Evolutionary conservation across 495 filamentous ascomycete genomes (phyloP).

Genomic region (Hypomontagnella monticulosa): DNA sequence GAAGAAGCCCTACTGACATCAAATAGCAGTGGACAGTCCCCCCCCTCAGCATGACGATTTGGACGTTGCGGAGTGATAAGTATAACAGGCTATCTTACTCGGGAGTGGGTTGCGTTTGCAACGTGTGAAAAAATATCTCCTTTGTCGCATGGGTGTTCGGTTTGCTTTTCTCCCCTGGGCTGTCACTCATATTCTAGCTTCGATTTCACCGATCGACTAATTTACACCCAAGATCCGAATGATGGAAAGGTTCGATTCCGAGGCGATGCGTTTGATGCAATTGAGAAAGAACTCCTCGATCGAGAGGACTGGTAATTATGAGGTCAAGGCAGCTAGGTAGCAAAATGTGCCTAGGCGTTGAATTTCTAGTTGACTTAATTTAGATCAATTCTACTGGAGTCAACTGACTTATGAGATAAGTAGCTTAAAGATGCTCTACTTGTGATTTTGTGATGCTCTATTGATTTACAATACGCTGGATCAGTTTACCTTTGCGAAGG

Average conservation of each 20-base stretch:
- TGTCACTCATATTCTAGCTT: slow-evolving; percentile 49
- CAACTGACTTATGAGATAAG: not conserved
- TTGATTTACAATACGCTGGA: too few relatives aligned
- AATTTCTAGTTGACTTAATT: slow-evolving; percentile 22
- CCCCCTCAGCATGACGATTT: slow-evolving; percentile 92
- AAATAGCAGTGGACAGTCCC: slow-evolving; percentile 72
- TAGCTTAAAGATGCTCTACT: not conserved
- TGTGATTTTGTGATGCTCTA: too few relatives aligned
- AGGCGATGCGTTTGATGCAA: slow-evolving; percentile 16
- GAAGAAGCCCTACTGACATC: slow-evolving; percentile 34
- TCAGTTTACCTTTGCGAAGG: too few relatives aligned
- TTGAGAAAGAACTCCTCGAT: slow-evolving; percentile 18
- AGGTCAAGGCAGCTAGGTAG: slow-evolving; percentile 26
- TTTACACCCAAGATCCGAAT: slow-evolving; percentile 10
- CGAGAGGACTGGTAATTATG: slow-evolving; percentile 7
- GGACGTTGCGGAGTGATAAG: slow-evolving; percentile 86
- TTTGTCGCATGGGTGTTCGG: slow-evolving; percentile 43
- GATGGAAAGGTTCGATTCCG: slow-evolving; percentile 20
- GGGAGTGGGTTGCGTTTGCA: slow-evolving; percentile 28
- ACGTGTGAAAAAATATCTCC: slow-evolving; percentile 32
- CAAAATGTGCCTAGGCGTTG: slow-evolving; percentile 6
- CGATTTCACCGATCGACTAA: slow-evolving; percentile 42
- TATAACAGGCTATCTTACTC: slow-evolving; percentile 32
- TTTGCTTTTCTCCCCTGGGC: slow-evolving; percentile 42
- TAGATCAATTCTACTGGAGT: slow-evolving; percentile 13